Evolutionary conservation across 2,329 filamentous ascomycete genomes (phyloP).

Genomic region (Neonectria sp.): DNA sequence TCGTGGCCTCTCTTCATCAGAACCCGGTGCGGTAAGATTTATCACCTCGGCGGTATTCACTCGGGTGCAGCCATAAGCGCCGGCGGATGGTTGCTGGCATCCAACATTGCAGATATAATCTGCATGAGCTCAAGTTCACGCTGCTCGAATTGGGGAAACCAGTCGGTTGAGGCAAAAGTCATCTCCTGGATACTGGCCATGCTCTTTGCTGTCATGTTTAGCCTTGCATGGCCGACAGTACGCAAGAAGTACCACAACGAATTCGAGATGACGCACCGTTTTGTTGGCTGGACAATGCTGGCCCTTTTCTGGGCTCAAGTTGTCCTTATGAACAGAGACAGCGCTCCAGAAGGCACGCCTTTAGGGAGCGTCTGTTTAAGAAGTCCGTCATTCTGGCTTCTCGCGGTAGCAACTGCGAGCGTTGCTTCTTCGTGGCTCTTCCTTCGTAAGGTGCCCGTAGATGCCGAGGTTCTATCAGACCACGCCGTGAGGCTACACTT

Average conservation of each 20-base stretch:
- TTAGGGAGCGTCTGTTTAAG: constrained; percentile 56
- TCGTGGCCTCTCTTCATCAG: constrained; percentile 64
- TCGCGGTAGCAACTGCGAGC: constrained; percentile 73
- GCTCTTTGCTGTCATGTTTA: constrained; percentile 72
- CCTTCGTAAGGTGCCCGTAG: constrained; percentile 77
- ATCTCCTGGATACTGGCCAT: constrained; percentile 73
- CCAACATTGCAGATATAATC: constrained; percentile 50
- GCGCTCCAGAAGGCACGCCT: constrained; percentile 48
- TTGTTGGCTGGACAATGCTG: constrained; percentile 78
- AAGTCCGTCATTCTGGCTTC: constrained; percentile 74
- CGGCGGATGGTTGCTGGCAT: constrained; percentile 63
- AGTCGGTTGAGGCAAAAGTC: constrained; percentile 58
- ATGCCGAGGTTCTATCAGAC: constrained; percentile 78
- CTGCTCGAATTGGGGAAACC: constrained; percentile 38
- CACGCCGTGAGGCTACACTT: constrained; percentile 83
- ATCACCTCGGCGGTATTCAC: constrained; percentile 67
- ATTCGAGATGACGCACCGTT: constrained; percentile 81
- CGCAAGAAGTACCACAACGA: constrained; percentile 75
- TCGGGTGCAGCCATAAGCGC: constrained; percentile 65
- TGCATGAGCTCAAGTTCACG: constrained; percentile 38
- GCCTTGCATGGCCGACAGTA: constrained; percentile 74
- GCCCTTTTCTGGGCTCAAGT: constrained; percentile 77
- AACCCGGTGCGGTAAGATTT: constrained; percentile 63
- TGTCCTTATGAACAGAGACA: constrained; percentile 66
- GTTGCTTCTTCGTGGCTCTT: constrained; percentile 81